A percentile compares a stretch with the other conserved stretches of the same genome.
phyloP scores from a whole-genome alignment of 441 rosid species.

The Populus tomentosa region DNA sequence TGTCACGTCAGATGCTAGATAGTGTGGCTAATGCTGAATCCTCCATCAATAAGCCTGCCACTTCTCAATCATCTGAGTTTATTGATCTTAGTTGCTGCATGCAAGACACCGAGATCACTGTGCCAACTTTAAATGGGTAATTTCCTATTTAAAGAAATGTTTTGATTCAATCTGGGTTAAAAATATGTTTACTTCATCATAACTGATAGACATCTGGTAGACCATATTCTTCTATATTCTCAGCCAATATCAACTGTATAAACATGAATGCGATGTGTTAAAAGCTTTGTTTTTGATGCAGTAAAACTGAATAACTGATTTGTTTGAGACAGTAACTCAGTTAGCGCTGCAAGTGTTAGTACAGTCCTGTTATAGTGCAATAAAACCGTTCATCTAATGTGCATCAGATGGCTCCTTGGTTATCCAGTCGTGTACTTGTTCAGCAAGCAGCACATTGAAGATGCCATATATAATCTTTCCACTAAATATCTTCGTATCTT shows the following conservation, averaged over 20 bases:
- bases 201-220: background rate
- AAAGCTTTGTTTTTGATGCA: background rate
- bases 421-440: conserved; percentile 89
- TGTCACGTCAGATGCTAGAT: conserved; percentile 20
- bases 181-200: background rate
- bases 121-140: conserved; percentile 94
- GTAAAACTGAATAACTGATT: background rate
- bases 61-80: conserved; percentile 43
- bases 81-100: conserved; percentile 79
- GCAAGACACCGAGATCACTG: conserved; percentile 61
- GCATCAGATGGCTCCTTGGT: conserved; percentile 84
- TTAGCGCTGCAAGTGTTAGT: background rate
- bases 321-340: background rate
- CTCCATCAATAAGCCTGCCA: conserved; percentile 20
- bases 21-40: conserved; percentile 15
- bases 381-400: conserved; percentile 17
- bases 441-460: conserved; percentile 69
- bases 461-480: conserved; percentile 78
- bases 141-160: conserved; percentile 6
- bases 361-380: background rate
- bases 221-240: background rate
- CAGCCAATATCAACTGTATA: background rate
- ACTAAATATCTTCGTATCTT: conserved; percentile 77
- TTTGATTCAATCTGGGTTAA: background rate
- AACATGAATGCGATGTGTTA: background rate